These are phyloP conservation scores for Dactylis glomerata DNA, from an alignment of 176 grass and related monocot species.

Conservation along the genomic window DNA sequence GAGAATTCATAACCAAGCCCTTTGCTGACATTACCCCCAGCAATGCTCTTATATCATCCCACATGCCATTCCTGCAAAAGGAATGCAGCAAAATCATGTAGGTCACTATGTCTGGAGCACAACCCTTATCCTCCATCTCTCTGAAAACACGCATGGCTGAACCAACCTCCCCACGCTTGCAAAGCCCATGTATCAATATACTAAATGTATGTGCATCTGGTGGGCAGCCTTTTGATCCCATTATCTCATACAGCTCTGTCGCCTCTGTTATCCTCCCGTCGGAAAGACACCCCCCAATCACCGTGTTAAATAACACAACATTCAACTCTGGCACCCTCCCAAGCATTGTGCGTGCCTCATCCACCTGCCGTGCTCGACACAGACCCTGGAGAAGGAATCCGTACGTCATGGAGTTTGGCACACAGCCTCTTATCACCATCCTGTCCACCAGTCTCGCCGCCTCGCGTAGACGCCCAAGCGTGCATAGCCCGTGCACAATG, in stretches of 20 bases:
- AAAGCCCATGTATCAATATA: constrained; percentile 73
- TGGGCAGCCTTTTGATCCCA: constrained; percentile 50
- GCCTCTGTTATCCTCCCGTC: constrained; percentile 61
- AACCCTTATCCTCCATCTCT: constrained; percentile 66
- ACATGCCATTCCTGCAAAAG: constrained; percentile 67
- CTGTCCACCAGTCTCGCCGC: constrained; percentile 71
- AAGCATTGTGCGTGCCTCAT: constrained; percentile 57
- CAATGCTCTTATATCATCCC: constrained; percentile 57
- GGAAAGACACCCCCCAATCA: constrained; percentile 62
- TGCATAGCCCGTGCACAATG: constrained; percentile 57
- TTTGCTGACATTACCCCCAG: constrained; percentile 62
- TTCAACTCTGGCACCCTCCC: constrained; percentile 57
- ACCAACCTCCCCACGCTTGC: constrained; percentile 61
- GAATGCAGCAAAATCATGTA: constrained; percentile 70
- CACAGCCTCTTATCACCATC: constrained; percentile 63
- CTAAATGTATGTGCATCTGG: constrained; percentile 73
- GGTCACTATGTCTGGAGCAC: constrained; percentile 54
- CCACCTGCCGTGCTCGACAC: constrained; percentile 49
- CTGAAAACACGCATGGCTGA: constrained; percentile 53
- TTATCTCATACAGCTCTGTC: constrained; percentile 52
- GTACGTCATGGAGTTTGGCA: constrained; percentile 56
- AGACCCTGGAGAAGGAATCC: constrained; percentile 67
- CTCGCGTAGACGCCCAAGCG: constrained; percentile 40
- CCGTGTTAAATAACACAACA: constrained; percentile 72
- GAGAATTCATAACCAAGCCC: constrained; percentile 51